Percentiles rank a stretch among this genome's conserved stretches.
Evolutionary conservation across 225 moss, liverwort and hornwort species (phyloP).

Genomic region (Sphagnum tenellum): DNA sequence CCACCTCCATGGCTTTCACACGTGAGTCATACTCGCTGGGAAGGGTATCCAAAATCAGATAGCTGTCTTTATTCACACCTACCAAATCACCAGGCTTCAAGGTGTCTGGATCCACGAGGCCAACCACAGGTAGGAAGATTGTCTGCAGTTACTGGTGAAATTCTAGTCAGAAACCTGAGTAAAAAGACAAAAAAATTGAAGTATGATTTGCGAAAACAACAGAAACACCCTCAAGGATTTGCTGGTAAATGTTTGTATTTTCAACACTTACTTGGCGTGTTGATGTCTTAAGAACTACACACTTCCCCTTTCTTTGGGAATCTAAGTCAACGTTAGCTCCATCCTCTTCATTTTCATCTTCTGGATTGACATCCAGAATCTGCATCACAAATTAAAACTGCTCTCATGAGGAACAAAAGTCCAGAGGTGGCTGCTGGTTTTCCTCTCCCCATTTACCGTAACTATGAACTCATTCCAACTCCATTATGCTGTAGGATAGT

Average conservation of each 20-base stretch:
- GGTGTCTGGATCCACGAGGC: slow-evolving; percentile 38
- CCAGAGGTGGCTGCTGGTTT: background rate
- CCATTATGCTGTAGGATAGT: too few relatives aligned
- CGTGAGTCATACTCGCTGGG: slow-evolving; percentile 50
- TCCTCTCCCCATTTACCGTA: too few relatives aligned
- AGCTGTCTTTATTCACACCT: slow-evolving; percentile 56
- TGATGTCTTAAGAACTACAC: slow-evolving; percentile 53
- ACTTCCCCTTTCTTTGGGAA: slow-evolving; percentile 53
- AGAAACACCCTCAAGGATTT: too few relatives aligned
- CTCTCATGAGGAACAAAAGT: background rate
- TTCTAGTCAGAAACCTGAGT: too few relatives aligned
- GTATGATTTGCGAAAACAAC: too few relatives aligned
- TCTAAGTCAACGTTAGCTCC: slow-evolving; percentile 54
- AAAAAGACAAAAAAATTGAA: too few relatives aligned
- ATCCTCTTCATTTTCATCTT: slow-evolving; percentile 52
- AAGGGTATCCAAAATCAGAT: slow-evolving; percentile 43
- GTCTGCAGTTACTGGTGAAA: slow-evolving; percentile 14
- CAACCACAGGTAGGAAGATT: slow-evolving; percentile 49
- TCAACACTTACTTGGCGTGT: slow-evolving; percentile 37
- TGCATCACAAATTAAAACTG: background rate
- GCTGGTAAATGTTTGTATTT: too few relatives aligned
- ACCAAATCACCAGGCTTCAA: slow-evolving; percentile 54
- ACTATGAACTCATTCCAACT: too few relatives aligned
- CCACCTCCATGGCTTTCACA: slow-evolving; percentile 51
- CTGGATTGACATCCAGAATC: slow-evolving; percentile 51